Evolutionary conservation across 2,329 filamentous ascomycete genomes (phyloP), one percentile per base, ranked within the genome.

Genomic region (Cyclaneusma minus): DNA sequence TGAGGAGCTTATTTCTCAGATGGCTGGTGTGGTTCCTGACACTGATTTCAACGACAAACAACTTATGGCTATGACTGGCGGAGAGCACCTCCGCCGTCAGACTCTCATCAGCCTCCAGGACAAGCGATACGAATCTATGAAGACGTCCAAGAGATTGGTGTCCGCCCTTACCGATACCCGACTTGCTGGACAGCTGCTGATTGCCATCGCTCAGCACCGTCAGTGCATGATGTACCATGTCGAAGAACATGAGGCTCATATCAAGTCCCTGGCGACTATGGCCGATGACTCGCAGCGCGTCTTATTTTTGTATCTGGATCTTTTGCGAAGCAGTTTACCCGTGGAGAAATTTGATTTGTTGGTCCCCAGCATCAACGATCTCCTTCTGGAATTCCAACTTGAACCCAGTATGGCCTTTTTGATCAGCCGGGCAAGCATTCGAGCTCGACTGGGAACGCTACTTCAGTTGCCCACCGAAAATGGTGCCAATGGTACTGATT

Each of bases 21-120:
- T 98, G 89, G 83, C 82, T 11, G 91, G 91, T 23, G 85, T 98
- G 32, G 75, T 87, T 8, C 74, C 85, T 4, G 77, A 87, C 33
- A 68, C 75, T 27, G 82, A 85, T 43, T 87, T 93, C 43, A 94
- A 82, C 16, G 87, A 98, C 39, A 60, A 74, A 11, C 85, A 94
- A 51, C 67, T 93, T 15, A 60, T 81, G 35, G 84, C 82, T 9
- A 84, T 98, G 69, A 82, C 81, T 21, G 87, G 85, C 33, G 85
- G 87, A 9, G 71, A 82, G 27, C 58, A 75, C 14, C 60, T 98
- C 7, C 77, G 81, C 36, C 70, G 74, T 7, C 79, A 87, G 40
- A 91, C 81, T 1, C 64, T 95, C 20, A 67, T 81, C 33, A 72
- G 79, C 29, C 62, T 92, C 3, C 68, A 81, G 21, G 89, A 98